phyloP scores from a whole-genome alignment of 768 basidiomycete genomes.

The Lactarius trivialis region DNA sequence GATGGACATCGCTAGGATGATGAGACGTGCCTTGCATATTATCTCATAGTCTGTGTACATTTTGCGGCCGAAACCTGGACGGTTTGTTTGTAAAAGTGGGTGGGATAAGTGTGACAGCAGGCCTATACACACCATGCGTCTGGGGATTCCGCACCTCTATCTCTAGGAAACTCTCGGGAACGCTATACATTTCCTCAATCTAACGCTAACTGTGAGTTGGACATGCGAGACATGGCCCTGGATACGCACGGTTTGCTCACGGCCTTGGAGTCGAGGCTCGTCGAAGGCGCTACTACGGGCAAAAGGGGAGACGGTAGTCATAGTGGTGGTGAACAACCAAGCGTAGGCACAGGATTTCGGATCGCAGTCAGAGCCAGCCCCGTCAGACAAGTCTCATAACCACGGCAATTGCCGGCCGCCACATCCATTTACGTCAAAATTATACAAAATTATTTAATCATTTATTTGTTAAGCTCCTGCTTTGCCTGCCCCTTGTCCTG shows the following conservation, averaged over 20 bases:
- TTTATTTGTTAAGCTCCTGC: conserved; percentile 42
- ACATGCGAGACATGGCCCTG: neutral
- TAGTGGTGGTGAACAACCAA: conserved; percentile 15
- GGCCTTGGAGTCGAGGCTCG: conserved; percentile 32
- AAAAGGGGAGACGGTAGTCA: conserved; percentile 39
- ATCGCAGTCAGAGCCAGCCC: neutral
- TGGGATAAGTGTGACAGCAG: neutral
- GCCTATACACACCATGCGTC: conserved; percentile 69
- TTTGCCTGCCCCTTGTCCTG: conserved; percentile 51
- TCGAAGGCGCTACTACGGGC: conserved; percentile 37
- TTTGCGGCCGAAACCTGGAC: conserved; percentile 86
- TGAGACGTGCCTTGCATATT: conserved; percentile 75
- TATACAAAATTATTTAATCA: neutral
- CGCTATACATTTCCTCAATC: conserved; percentile 98
- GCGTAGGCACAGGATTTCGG: neutral
- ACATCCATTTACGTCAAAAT: neutral
- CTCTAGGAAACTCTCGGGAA: conserved; percentile 94
- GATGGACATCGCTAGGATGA: neutral
- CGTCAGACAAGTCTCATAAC: neutral
- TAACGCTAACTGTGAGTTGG: conserved; percentile 30
- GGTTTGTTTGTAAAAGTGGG: neutral
- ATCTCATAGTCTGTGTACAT: conserved; percentile 99
- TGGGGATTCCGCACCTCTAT: conserved; percentile 97
- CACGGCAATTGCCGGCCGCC: neutral
- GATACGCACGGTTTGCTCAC: conserved; percentile 36